A percentile compares a stretch with the other conserved stretches of the same genome.
Conservation (phyloP, 345 rosid genomes). For the Brassica carinata region DNA sequence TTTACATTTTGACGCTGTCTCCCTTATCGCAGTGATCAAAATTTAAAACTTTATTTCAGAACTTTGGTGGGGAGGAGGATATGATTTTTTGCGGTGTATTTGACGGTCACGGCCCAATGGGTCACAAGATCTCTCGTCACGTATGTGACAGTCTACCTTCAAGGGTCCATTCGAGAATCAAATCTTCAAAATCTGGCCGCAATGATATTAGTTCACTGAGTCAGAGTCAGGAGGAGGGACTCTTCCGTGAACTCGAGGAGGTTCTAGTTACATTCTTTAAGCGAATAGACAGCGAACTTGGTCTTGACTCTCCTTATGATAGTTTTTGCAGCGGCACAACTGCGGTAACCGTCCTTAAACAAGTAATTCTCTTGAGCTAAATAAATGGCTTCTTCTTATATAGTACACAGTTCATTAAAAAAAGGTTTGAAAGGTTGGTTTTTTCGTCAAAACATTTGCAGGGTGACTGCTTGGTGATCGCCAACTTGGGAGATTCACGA, state of each 20-base stretch:
- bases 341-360: constrained; percentile 72
- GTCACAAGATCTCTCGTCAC: constrained; percentile 75
- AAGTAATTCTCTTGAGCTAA: constrained; percentile 46
- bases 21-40: constrained; percentile 1
- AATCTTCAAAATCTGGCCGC: constrained; percentile 33
- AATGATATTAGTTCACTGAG: constrained; percentile 27
- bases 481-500: constrained; percentile 93
- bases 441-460: constrained; percentile 40
- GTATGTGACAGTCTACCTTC: constrained; percentile 69
- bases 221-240: constrained; percentile 19
- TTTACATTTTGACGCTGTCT: not conserved
- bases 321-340: constrained; percentile 90
- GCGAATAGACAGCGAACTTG: constrained; percentile 76
- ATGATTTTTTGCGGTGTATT: constrained; percentile 85
- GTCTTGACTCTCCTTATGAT: constrained; percentile 57
- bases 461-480: constrained; percentile 77
- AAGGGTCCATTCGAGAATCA: constrained; percentile 61
- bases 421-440: constrained; percentile 13
- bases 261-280: constrained; percentile 48
- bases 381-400: not conserved
- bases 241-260: constrained; percentile 31
- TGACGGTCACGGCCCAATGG: constrained; percentile 93
- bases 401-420: not conserved
- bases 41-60: constrained; percentile 39
- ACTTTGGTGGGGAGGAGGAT: constrained; percentile 71